phyloP scores from a whole-genome alignment of 1,284 basidiomycete genomes.

The Pisolithus thermaeus region DNA sequence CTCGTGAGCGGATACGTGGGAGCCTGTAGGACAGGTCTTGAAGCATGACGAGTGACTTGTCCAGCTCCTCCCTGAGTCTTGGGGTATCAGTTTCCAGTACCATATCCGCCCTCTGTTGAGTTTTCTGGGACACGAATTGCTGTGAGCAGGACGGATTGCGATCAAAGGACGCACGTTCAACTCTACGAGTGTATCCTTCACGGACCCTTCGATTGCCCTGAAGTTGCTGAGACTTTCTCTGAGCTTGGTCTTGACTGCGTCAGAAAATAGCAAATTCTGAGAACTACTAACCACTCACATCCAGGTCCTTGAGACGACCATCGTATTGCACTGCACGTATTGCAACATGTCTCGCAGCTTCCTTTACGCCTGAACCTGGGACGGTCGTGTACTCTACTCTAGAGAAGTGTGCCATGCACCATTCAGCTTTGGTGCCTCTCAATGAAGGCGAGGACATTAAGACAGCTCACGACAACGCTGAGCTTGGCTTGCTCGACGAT shows the following conservation, averaged over 20 bases:
- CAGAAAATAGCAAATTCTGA: conserved; percentile 3
- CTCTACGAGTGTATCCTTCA: conserved; percentile 53
- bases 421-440: conserved; percentile 7
- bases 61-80: conserved; percentile 50
- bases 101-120: conserved; percentile 49
- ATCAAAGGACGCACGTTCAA: conserved; percentile 44
- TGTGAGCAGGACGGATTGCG: background rate
- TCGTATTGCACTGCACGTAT: conserved; percentile 52
- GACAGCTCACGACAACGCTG: conserved; percentile 13
- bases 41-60: conserved; percentile 50
- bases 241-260: conserved; percentile 45
- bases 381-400: conserved; percentile 11
- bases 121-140: conserved; percentile 37
- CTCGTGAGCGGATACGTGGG: conserved; percentile 54
- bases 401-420: background rate
- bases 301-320: conserved; percentile 61
- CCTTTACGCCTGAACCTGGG: conserved; percentile 29
- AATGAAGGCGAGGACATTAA: background rate
- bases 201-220: conserved; percentile 58
- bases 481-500: conserved; percentile 1
- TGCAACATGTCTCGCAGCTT: conserved; percentile 41
- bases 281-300: conserved; percentile 38
- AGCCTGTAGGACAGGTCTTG: conserved; percentile 47
- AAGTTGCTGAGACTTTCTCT: conserved; percentile 67
- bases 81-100: conserved; percentile 55